A percentile compares a stretch with the other conserved stretches of the same genome.
These are phyloP conservation scores for Mycosarcoma mackinlayi DNA, from an alignment of 1,284 basidiomycete genomes.

Conservation along the genomic window DNA sequence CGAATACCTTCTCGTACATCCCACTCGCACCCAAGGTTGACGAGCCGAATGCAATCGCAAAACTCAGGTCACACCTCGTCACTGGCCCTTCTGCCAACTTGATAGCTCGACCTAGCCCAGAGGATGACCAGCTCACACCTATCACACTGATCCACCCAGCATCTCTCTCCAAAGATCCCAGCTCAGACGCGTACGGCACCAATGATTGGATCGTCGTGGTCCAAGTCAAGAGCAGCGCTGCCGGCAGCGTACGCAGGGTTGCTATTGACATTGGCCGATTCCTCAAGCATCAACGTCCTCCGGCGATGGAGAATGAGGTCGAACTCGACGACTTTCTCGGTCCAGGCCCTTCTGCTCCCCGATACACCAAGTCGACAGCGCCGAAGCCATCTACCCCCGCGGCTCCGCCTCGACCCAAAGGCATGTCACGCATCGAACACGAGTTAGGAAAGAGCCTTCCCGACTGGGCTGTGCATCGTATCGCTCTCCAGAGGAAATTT, in stretches of 20 bases:
- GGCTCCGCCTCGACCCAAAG: constrained; percentile 44
- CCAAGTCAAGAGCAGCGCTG: constrained; percentile 54
- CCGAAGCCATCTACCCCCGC: constrained; percentile 9
- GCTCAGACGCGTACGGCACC: constrained; percentile 31
- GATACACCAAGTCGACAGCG: constrained; percentile 13
- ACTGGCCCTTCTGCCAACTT: constrained; percentile 47
- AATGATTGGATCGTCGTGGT: constrained; percentile 65
- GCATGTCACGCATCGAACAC: constrained; percentile 60
- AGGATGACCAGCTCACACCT: constrained; percentile 46
- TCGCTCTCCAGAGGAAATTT: constrained; percentile 56
- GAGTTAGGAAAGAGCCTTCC: constrained; percentile 54
- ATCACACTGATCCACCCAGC: constrained; percentile 55
- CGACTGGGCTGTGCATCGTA: constrained; percentile 56
- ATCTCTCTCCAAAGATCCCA: constrained; percentile 45
- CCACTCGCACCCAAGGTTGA: constrained; percentile 25
- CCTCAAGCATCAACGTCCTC: constrained; percentile 37
- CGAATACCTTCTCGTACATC: constrained; percentile 39
- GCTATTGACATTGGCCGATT: constrained; percentile 54
- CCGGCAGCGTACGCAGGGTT: constrained; percentile 55
- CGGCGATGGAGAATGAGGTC: constrained; percentile 28
- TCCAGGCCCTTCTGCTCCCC: constrained; percentile 29
- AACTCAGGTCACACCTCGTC: constrained; percentile 45
- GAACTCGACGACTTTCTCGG: constrained; percentile 58
- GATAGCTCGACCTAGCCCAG: constrained; percentile 46
- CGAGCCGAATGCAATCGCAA: constrained; percentile 40